Evolutionary conservation across 495 filamentous ascomycete species (phyloP).

Genomic region (Lineolata rhizophorae): DNA sequence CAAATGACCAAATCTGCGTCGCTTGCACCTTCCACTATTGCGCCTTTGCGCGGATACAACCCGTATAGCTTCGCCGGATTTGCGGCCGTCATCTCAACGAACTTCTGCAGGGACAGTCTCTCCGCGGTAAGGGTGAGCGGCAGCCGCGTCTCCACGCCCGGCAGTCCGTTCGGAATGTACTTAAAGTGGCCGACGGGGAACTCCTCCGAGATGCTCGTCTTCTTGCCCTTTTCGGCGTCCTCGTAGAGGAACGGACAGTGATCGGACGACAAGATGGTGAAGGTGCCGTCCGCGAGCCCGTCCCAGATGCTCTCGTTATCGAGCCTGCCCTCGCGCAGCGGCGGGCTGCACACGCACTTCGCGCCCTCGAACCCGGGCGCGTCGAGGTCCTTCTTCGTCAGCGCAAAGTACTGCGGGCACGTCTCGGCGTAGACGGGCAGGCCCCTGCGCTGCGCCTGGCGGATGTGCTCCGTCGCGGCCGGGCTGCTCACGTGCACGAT

Average conservation of each 20-base stretch:
- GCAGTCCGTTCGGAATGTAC: slow-evolving; percentile 36
- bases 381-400: slow-evolving; percentile 28
- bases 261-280: slow-evolving; percentile 30
- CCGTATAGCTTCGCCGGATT: slow-evolving; percentile 42
- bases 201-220: slow-evolving; percentile 21
- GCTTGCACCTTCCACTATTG: slow-evolving; percentile 28
- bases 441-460: slow-evolving; percentile 29
- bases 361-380: slow-evolving; percentile 27
- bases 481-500: slow-evolving; percentile 36
- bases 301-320: slow-evolving; percentile 17
- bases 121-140: slow-evolving; percentile 21
- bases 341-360: slow-evolving; percentile 18
- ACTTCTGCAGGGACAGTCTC: slow-evolving; percentile 27
- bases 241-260: slow-evolving; percentile 34
- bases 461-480: slow-evolving; percentile 27
- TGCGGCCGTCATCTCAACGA: slow-evolving; percentile 33
- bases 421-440: slow-evolving; percentile 41
- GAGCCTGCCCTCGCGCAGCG: slow-evolving; percentile 12
- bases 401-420: slow-evolving; percentile 42
- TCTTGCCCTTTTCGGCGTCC: slow-evolving; percentile 24
- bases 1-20: slow-evolving; percentile 32
- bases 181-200: slow-evolving; percentile 26
- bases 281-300: slow-evolving; percentile 22
- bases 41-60: slow-evolving; percentile 31
- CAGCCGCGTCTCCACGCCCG: slow-evolving; percentile 37